phyloP scores from a whole-genome alignment of 176 grass and related monocot species.

The Aegilops bicornis region DNA sequence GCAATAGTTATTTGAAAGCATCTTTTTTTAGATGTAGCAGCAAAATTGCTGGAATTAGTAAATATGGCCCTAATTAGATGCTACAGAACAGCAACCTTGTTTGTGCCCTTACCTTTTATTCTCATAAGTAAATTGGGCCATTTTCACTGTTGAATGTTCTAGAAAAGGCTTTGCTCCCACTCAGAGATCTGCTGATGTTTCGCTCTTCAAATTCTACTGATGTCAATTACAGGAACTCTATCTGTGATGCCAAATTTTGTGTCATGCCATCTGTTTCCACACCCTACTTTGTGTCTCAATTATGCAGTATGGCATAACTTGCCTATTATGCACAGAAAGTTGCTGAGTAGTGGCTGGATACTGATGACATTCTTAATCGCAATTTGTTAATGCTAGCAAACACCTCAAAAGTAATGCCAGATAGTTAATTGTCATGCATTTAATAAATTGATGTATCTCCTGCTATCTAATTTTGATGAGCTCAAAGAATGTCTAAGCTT shows the following conservation, averaged over 20 bases:
- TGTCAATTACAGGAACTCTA: not conserved
- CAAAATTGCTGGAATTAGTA: not conserved
- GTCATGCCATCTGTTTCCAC: not conserved
- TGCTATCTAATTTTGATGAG: not conserved
- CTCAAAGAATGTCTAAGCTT: not conserved
- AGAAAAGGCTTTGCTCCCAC: not conserved
- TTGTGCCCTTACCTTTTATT: not conserved
- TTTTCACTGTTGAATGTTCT: not conserved
- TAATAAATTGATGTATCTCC: not conserved
- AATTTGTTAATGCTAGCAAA: not conserved
- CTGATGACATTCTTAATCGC: not conserved
- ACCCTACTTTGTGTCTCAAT: not conserved
- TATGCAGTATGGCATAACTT: not conserved
- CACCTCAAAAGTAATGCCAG: not conserved
- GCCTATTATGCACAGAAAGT: not conserved
- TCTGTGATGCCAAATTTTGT: not conserved
- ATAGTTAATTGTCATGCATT: not conserved
- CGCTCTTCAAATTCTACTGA: not conserved
- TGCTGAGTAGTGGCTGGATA: not conserved
- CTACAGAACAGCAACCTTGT: not conserved
- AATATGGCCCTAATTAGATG: not conserved
- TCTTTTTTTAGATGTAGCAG: slow-evolving; percentile 5
- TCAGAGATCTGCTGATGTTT: not conserved
- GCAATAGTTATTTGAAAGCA: not conserved
- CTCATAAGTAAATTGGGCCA: not conserved